A percentile compares a stretch with the other conserved stretches of the same genome.
Conservation (phyloP, 2,329 filamentous ascomycete species). For the Fusarium pseudonygamai region DNA sequence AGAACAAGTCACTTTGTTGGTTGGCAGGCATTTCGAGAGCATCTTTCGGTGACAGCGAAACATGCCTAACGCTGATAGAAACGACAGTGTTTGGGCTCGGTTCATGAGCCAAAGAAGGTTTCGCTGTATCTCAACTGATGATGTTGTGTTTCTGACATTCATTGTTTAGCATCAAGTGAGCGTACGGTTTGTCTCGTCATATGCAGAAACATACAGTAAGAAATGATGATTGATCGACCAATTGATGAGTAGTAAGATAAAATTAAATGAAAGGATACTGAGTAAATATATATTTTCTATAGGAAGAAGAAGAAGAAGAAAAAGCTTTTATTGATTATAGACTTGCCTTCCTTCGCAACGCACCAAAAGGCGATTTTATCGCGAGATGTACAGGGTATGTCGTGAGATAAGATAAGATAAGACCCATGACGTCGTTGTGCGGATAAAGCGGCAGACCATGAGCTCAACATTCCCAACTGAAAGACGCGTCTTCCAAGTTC, state of each 20-base stretch:
- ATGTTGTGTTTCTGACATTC: rapidly evolving
- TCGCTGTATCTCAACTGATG: too few relatives aligned
- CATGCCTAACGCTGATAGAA: not conserved
- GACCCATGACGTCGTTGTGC: not conserved
- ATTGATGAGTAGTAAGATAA: not conserved
- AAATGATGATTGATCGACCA: too few relatives aligned
- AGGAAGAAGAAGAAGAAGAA: too few relatives aligned
- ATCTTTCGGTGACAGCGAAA: not conserved
- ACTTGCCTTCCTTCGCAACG: rapidly evolving
- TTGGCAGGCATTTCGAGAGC: rapidly evolving
- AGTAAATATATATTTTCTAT: rapidly evolving
- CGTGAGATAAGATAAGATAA: not conserved
- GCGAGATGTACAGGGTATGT: not conserved
- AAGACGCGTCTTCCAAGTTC: rapidly evolving
- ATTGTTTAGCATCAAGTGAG: too few relatives aligned
- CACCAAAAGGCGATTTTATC: rapidly evolving
- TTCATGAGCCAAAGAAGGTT: rapidly evolving
- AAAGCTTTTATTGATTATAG: not conserved
- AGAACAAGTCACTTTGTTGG: not conserved
- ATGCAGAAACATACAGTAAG: too few relatives aligned
- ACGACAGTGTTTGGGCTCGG: rapidly evolving
- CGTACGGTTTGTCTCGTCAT: too few relatives aligned
- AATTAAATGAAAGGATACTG: not conserved
- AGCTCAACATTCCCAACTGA: rapidly evolving
- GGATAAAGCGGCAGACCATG: not conserved